These are phyloP conservation scores for Paraurostyla sp. DNA, from an alignment of 73 alveolate genomes.

Conservation along the genomic window DNA sequence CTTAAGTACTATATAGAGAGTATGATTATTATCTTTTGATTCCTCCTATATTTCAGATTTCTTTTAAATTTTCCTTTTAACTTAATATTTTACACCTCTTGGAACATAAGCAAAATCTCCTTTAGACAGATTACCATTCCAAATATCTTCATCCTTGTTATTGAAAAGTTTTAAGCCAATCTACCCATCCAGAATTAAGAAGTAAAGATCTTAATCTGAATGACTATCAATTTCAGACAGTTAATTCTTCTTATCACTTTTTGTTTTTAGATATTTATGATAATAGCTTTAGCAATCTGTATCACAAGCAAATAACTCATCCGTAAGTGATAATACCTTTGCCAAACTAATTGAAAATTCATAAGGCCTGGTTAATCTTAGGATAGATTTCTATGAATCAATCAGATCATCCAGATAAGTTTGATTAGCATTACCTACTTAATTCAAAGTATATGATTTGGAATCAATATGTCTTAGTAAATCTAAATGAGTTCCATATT, in stretches of 20 bases:
- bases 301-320: constrained; percentile 19
- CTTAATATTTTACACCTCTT: neutral
- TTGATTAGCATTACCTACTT: neutral
- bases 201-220: neutral
- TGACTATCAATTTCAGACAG: neutral
- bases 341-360: constrained; percentile 43
- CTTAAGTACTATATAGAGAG: neutral
- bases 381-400: neutral
- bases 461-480: neutral
- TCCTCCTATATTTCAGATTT: neutral
- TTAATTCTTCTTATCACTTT: neutral
- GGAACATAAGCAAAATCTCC: constrained; percentile 38
- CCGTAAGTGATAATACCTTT: constrained; percentile 5
- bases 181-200: neutral
- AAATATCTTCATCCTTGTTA: neutral
- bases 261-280: neutral
- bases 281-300: neutral
- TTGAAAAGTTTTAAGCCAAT: neutral
- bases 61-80: neutral
- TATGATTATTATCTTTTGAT: neutral
- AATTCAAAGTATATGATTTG: constrained; percentile 3
- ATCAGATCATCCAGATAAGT: neutral
- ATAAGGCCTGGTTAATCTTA: neutral
- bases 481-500: constrained; percentile 16
- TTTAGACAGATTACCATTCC: neutral